Base-by-base conservation (phyloP, 148 eudicot genomes). In the Vaccinium myrtillus region DNA sequence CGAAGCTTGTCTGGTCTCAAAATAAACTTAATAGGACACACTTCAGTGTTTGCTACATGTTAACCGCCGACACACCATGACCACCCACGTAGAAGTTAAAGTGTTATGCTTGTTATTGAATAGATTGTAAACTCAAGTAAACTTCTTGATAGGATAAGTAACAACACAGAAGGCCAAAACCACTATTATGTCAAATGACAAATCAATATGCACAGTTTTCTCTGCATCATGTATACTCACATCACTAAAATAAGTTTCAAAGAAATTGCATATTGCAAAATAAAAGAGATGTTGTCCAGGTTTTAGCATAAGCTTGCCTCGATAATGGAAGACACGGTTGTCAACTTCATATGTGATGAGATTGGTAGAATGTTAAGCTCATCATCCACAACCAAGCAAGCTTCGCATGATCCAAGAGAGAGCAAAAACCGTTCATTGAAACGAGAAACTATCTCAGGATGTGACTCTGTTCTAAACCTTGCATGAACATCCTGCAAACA, bases 391-490 rank as follows among this genome's bases (percentile, higher is more conserved):
- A 94, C 93, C 27, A 94, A 87, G 85, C 98, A 96, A 81, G 98
- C 83, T 87, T 86, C 92, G 89, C 96, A 93, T 15, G 98, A 92
- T 56, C 94, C 95, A 84, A 96, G 90, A 19, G 98, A 96, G 58
- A 96, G 90, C 78, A 96, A 87, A 79, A 96, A 94, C 7, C 98
- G 93, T 87, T 96, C 98, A 91, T 96, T 94, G 87, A 96, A 96
- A 78, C 96, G 98, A 27, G 92, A 91, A 43, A 92, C 78, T 55
- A 93, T 90, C 82, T 87, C 87, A 75, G 91, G 76, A 88, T 96
- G 98, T n/a, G 98, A 96, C 85, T 92, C 98, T 36, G 98, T 94
- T 56, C 95, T 94, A 83, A 89, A 96, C 88, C 96, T 93, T 74
- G 92, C 94, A 87, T 96, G 98, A 84, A 94, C 97, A 91, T 96